Conservation (phyloP, 345 rosid species). For the Stellera chamaejasme region DNA sequence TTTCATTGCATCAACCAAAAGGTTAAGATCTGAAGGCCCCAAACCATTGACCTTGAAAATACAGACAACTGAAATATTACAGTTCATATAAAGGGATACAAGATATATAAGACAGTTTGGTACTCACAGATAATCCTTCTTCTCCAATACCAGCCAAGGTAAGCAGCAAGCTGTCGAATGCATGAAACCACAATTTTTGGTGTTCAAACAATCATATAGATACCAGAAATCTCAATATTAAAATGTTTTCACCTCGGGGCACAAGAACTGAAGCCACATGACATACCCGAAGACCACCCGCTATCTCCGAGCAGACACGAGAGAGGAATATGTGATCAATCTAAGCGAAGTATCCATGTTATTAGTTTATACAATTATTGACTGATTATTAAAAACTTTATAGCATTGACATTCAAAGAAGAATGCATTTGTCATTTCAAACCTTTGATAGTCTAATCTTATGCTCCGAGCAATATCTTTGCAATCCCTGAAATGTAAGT, state of each 20-base stretch:
- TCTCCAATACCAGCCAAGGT: slow-evolving; percentile 94
- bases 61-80: not conserved
- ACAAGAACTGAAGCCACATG: too few relatives aligned
- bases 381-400: too few relatives aligned
- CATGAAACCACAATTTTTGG: slow-evolving; percentile 6
- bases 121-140: slow-evolving; percentile 85
- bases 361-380: too few relatives aligned
- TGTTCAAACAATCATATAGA: not conserved
- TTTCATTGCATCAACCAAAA: slow-evolving; percentile 85
- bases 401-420: too few relatives aligned
- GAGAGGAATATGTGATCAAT: too few relatives aligned
- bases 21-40: slow-evolving; percentile 96
- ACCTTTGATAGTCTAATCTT: slow-evolving; percentile 89
- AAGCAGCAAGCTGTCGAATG: slow-evolving; percentile 50
- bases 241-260: not conserved
- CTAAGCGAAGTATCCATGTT: too few relatives aligned
- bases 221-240: slow-evolving; percentile 4
- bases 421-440: slow-evolving; percentile 6
- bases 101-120: slow-evolving; percentile 8
- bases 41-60: slow-evolving; percentile 75
- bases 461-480: slow-evolving; percentile 89
- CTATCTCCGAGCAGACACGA: too few relatives aligned
- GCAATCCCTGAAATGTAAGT: slow-evolving; percentile 52
- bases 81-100: slow-evolving; percentile 3
- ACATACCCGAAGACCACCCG: too few relatives aligned